phyloP scores from a whole-genome alignment of 139 green algal species.

The Coccomyxa sp. region DNA sequence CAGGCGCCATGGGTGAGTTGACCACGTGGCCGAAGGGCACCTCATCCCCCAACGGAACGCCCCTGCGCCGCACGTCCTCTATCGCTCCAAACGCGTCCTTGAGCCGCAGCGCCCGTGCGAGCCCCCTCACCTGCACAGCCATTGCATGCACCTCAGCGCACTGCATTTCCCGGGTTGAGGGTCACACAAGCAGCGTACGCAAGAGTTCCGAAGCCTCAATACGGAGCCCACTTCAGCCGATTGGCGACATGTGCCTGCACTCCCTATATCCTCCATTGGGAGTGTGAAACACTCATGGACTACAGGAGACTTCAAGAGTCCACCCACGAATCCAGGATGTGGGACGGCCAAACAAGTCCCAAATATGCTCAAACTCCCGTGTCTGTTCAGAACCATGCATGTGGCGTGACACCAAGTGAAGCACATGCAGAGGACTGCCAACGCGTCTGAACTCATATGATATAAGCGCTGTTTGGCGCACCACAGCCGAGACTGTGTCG shows the following conservation, averaged over 20 bases:
- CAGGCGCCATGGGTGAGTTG: slow-evolving; percentile 54
- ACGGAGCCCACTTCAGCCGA: too few relatives aligned
- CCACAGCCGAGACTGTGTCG: slow-evolving; percentile 44
- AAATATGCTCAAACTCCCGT: background rate
- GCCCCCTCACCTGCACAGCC: slow-evolving; percentile 28
- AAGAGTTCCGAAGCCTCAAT: background rate
- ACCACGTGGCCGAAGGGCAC: slow-evolving; percentile 74
- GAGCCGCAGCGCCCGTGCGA: slow-evolving; percentile 64
- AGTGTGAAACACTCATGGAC: background rate
- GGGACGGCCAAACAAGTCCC: background rate
- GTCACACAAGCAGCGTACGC: background rate
- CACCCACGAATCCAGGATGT: background rate
- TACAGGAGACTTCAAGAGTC: background rate
- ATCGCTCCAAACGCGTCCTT: slow-evolving; percentile 63
- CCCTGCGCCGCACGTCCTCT: slow-evolving; percentile 50
- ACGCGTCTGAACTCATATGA: background rate
- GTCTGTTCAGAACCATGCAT: background rate
- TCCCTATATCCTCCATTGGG: background rate
- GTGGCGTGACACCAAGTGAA: background rate
- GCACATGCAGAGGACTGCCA: too few relatives aligned
- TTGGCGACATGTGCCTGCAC: too few relatives aligned
- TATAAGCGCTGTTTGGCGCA: slow-evolving; percentile 16
- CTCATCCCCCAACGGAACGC: slow-evolving; percentile 51
- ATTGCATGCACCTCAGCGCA: too few relatives aligned
- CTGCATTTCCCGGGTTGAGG: too few relatives aligned